Evolutionary conservation across 1,139 yeast species (phyloP).

Genomic region (Geotrichum histeridarum): DNA sequence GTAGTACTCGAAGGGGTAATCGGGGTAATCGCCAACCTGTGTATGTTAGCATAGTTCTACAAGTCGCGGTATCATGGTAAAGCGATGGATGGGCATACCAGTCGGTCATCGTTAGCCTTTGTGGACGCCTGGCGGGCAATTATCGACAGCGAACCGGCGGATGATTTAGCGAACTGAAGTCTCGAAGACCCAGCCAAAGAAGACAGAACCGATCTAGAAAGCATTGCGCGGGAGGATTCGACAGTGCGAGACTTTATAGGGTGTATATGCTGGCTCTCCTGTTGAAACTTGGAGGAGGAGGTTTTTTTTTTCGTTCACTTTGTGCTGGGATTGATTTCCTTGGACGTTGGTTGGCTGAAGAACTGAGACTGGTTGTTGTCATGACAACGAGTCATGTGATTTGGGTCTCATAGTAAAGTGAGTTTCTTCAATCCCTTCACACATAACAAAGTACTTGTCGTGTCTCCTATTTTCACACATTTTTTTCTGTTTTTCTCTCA

Average conservation of each 20-base stretch:
- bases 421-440: not conserved
- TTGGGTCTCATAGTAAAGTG: not conserved
- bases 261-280: not conserved
- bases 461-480: not conserved
- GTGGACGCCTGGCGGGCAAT: constrained; percentile 14
- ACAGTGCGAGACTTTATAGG: not conserved
- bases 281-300: constrained; percentile 3
- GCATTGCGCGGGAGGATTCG: constrained; percentile 3
- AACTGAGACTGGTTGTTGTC: not conserved
- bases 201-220: constrained; percentile 11
- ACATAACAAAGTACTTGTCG: not conserved
- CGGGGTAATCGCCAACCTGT: constrained; percentile 48
- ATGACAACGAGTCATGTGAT: not conserved
- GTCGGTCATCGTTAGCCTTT: constrained; percentile 21
- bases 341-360: constrained; percentile 13
- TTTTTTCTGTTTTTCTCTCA: constrained; percentile 10
- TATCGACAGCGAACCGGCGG: constrained; percentile 7
- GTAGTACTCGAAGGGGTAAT: constrained; percentile 45
- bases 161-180: constrained; percentile 8
- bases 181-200: constrained; percentile 9
- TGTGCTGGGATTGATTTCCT: constrained; percentile 6
- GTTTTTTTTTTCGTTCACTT: not conserved
- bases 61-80: not conserved
- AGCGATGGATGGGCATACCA: constrained; percentile 10
- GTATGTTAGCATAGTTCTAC: not conserved